A percentile compares a stretch with the other conserved stretches of the same genome.
These are phyloP conservation scores for Claviceps sp. DNA, from an alignment of 2,329 filamentous ascomycete species.

Conservation along the genomic window DNA sequence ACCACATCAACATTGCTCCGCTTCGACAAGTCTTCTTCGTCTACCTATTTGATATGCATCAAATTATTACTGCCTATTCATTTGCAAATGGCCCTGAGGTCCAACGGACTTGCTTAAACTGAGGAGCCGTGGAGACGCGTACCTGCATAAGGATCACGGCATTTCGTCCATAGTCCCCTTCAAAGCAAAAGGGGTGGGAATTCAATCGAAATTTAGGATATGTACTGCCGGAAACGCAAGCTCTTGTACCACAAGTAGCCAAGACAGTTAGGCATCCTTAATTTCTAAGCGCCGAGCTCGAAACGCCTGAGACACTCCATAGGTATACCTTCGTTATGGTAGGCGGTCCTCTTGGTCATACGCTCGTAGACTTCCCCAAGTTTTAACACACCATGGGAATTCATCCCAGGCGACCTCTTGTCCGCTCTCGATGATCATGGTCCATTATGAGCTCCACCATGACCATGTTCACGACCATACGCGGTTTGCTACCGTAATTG, in stretches of 20 bases:
- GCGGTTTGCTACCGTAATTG: too few species aligned
- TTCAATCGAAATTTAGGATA: neutral
- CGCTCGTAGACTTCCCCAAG: too few species aligned
- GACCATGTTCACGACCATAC: too few species aligned
- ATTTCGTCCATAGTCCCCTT: neutral
- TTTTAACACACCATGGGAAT: too few species aligned
- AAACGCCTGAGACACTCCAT: neutral
- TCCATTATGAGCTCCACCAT: too few species aligned
- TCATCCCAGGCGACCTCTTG: too few species aligned
- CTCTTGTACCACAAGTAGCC: neutral
- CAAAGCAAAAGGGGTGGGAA: neutral
- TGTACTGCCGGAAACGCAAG: neutral
- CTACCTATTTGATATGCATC: neutral
- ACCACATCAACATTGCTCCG: neutral
- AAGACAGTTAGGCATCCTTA: conserved; percentile 1
- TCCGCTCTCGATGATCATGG: too few species aligned
- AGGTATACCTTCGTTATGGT: too few species aligned
- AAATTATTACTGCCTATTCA: neutral
- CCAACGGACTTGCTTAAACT: neutral
- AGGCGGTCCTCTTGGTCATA: too few species aligned
- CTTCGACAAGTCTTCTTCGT: neutral
- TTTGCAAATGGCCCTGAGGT: neutral
- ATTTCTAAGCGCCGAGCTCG: conserved; percentile 3
- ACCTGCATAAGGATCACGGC: neutral
- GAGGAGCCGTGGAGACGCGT: neutral